These are phyloP conservation scores for Russula vinacea DNA, from an alignment of 768 basidiomycete genomes.

Conservation along the genomic window DNA sequence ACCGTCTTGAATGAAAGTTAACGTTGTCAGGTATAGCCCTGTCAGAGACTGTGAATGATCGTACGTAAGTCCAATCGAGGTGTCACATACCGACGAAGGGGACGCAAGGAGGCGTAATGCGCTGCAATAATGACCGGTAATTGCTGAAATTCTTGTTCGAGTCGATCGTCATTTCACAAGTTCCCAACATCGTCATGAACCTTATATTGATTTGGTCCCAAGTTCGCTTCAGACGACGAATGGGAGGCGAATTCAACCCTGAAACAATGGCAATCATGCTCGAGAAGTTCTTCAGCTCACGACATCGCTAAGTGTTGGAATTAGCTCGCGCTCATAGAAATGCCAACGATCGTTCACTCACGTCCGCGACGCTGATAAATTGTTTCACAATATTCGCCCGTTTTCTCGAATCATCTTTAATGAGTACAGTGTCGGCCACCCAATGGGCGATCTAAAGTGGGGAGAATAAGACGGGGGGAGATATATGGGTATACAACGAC, in stretches of 20 bases:
- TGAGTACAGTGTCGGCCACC: slow-evolving; percentile 84
- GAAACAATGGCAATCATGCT: slow-evolving; percentile 97
- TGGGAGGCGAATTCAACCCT: slow-evolving; percentile 89
- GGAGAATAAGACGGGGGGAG: not conserved
- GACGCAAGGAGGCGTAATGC: slow-evolving; percentile 87
- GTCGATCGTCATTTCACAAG: slow-evolving; percentile 87
- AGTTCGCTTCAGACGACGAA: slow-evolving; percentile 87
- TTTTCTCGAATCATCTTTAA: slow-evolving; percentile 75
- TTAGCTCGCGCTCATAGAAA: slow-evolving; percentile 19
- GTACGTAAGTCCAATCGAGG: slow-evolving; percentile 6
- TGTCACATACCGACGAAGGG: slow-evolving; percentile 82
- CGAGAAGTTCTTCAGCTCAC: slow-evolving; percentile 87
- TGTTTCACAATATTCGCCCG: slow-evolving; percentile 83
- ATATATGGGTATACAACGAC: not conserved
- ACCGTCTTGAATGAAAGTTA: slow-evolving; percentile 98
- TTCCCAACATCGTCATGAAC: slow-evolving; percentile 65
- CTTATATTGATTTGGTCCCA: slow-evolving; percentile 86
- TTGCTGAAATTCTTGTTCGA: slow-evolving; percentile 92
- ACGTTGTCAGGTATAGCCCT: slow-evolving; percentile 94
- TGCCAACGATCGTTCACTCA: slow-evolving; percentile 42
- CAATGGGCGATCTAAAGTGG: slow-evolving; percentile 77
- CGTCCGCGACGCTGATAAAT: slow-evolving; percentile 88
- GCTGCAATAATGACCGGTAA: slow-evolving; percentile 80
- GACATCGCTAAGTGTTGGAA: slow-evolving; percentile 64
- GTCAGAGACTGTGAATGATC: slow-evolving; percentile 7